Conservation (phyloP, 441 rosid genomes). For the Macaranga tanarius region DNA sequence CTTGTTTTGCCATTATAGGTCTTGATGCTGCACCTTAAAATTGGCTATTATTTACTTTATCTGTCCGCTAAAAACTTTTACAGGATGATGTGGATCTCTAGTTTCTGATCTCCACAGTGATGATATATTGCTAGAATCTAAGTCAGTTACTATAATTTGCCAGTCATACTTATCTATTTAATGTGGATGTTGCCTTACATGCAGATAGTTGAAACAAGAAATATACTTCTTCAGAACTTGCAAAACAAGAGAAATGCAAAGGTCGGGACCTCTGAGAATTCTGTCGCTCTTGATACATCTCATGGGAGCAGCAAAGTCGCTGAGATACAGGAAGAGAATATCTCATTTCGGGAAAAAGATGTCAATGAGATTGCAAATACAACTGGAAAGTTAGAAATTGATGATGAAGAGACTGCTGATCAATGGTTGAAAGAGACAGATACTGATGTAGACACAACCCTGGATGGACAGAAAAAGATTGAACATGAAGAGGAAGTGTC, state of each 20-base stretch:
- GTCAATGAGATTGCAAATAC: slow-evolving; percentile 31
- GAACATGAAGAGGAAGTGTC: slow-evolving; percentile 49
- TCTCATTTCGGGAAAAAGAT: slow-evolving; percentile 25
- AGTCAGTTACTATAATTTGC: neutral
- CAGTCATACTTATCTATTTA: neutral
- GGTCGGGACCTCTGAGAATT: slow-evolving; percentile 23
- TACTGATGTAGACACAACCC: slow-evolving; percentile 24
- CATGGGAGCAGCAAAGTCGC: slow-evolving; percentile 24
- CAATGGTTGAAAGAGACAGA: slow-evolving; percentile 45
- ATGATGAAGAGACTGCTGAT: slow-evolving; percentile 32
- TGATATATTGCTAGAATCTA: neutral
- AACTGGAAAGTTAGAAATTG: slow-evolving; percentile 33
- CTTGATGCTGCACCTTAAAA: neutral
- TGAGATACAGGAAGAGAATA: slow-evolving; percentile 23
- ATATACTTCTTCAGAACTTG: slow-evolving; percentile 47
- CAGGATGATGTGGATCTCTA: neutral
- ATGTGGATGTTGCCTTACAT: slow-evolving; percentile 2
- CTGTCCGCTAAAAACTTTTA: neutral
- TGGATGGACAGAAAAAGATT: slow-evolving; percentile 25
- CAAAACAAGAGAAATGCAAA: slow-evolving; percentile 32
- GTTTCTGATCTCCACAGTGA: neutral
- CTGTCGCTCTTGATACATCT: slow-evolving; percentile 23
- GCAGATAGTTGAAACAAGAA: slow-evolving; percentile 61
- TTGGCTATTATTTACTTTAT: neutral
- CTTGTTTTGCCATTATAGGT: neutral